These are phyloP conservation scores for Conoideocrella luteorostrata DNA, from an alignment of 2,329 filamentous ascomycete genomes.

Conservation along the genomic window DNA sequence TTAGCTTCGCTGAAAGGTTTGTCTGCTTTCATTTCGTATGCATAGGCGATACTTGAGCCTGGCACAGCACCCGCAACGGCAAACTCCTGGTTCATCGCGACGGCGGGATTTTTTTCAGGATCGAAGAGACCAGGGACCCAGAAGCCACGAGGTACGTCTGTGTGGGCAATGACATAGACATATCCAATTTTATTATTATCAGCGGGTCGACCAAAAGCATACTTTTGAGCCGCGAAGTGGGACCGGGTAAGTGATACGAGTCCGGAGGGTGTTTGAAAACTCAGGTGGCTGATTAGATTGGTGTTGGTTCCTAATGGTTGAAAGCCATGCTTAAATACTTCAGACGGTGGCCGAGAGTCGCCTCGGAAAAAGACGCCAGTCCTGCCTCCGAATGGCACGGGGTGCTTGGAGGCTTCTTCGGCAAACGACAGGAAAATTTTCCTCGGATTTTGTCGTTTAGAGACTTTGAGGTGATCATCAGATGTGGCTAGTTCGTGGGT, in stretches of 20 bases:
- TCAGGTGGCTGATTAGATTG: conserved; percentile 6
- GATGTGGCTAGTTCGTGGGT: too few relatives aligned
- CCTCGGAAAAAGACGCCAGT: conserved; percentile 10
- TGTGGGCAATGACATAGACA: conserved; percentile 6
- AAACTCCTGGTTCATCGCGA: neutral
- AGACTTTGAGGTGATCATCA: too few relatives aligned
- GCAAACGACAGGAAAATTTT: too few relatives aligned
- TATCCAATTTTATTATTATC: neutral
- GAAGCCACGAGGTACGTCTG: conserved; percentile 8
- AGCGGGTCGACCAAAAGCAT: conserved; percentile 7
- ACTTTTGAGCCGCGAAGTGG: neutral
- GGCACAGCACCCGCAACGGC: neutral
- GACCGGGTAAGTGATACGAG: conserved; percentile 7
- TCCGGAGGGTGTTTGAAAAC: conserved; percentile 5
- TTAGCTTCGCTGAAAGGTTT: neutral
- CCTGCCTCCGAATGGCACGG: conserved; percentile 1
- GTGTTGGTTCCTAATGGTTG: conserved; percentile 4
- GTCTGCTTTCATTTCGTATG: neutral
- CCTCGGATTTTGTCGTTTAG: too few relatives aligned
- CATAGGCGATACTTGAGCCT: neutral
- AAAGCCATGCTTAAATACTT: conserved; percentile 9
- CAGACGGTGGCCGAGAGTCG: conserved; percentile 6
- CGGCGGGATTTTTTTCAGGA: neutral
- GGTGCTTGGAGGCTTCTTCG: neutral
- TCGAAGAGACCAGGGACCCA: conserved; percentile 8